These are phyloP conservation scores for Pestalotiopsis sp. DNA, from an alignment of 2,329 filamentous ascomycete species.

Conservation along the genomic window DNA sequence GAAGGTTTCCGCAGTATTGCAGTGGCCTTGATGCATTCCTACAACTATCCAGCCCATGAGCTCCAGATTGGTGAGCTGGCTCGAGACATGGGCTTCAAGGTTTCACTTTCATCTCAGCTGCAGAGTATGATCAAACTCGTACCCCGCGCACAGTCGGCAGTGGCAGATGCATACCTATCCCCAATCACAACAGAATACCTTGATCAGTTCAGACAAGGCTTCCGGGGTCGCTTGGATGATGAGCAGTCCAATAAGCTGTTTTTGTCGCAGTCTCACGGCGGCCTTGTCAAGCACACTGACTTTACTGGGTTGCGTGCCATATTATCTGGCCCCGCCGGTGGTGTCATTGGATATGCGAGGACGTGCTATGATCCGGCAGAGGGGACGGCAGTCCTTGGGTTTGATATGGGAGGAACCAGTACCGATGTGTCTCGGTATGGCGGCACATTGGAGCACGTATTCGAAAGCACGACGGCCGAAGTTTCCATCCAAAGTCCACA, in stretches of 20 bases:
- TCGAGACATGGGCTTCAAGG: slow-evolving; percentile 65
- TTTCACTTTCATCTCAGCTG: slow-evolving; percentile 65
- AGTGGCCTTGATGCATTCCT: slow-evolving; percentile 75
- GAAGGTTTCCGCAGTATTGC: slow-evolving; percentile 54
- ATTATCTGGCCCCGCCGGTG: slow-evolving; percentile 16
- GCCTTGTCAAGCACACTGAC: slow-evolving; percentile 71
- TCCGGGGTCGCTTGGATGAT: background rate
- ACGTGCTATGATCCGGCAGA: slow-evolving; percentile 13
- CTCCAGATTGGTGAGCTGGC: slow-evolving; percentile 63
- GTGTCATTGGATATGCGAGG: slow-evolving; percentile 13
- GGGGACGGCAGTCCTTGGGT: slow-evolving; percentile 52
- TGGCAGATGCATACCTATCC: slow-evolving; percentile 69
- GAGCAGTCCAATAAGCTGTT: background rate
- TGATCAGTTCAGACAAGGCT: slow-evolving; percentile 28
- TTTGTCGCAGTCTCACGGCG: slow-evolving; percentile 25
- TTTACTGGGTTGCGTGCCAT: slow-evolving; percentile 82
- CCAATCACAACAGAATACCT: slow-evolving; percentile 73
- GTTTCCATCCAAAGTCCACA: slow-evolving; percentile 68
- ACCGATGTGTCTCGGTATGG: slow-evolving; percentile 74
- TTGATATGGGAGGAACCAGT: slow-evolving; percentile 74
- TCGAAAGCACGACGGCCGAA: slow-evolving; percentile 78
- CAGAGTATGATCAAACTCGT: slow-evolving; percentile 60
- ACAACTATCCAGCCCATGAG: slow-evolving; percentile 70
- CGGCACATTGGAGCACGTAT: slow-evolving; percentile 47
- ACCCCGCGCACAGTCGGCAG: slow-evolving; percentile 71